Evolutionary conservation across 805 yeast genomes (phyloP), one percentile per base, ranked within the genome.

Genomic region (Candida golubevii): DNA sequence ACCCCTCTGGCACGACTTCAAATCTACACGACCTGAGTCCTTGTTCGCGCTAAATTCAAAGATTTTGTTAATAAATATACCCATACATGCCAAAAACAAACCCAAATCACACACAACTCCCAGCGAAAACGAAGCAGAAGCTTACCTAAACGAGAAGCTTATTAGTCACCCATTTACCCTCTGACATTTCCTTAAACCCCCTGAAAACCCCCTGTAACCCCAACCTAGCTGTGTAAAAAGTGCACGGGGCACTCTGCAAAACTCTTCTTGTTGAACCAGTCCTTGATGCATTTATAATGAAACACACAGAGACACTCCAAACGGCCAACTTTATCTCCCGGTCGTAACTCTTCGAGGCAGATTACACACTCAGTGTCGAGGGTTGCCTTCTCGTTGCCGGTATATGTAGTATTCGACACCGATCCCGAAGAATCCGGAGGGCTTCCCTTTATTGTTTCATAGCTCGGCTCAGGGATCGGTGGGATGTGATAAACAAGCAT

Each of bases 291-390:
- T 50, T 77, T 71, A 60, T 89, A 89, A 58, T 93, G 99, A 63
- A 88, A 93, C 31, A 90, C 88, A 60, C 99, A 93, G 11, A 93
- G 72, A 61, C 99, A 93, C 62, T 91, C 98, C 46, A 93, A 66
- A 35, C 99, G 69, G 0, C 96, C 98, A 13, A 93, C 91, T 57
- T 83, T 84, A 44, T 89, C 93, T 1, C 96, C 96, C 0, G 90
- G 87, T 38, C 68, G 66, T 61, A 90, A 79, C 14, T 87, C 95
- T 60, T 93, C 99, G 49, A 91, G 79, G 59, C 99, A 93, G 23
- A 93, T 91, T 12, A 88, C 91, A 62, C 99, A 93, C 62, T 93
- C 98, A 39, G 79, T 79, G 30, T 73, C 81, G 13, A 69, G 15
- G 27, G 41, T 38, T 33, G 41, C 71, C 26, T 67, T 51, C 29